Percentiles rank a stretch among this genome's conserved stretches.
These are phyloP conservation scores for Paraphaeosphaeria sporulosa DNA, from an alignment of 2,329 filamentous ascomycete species.

Conservation along the genomic window DNA sequence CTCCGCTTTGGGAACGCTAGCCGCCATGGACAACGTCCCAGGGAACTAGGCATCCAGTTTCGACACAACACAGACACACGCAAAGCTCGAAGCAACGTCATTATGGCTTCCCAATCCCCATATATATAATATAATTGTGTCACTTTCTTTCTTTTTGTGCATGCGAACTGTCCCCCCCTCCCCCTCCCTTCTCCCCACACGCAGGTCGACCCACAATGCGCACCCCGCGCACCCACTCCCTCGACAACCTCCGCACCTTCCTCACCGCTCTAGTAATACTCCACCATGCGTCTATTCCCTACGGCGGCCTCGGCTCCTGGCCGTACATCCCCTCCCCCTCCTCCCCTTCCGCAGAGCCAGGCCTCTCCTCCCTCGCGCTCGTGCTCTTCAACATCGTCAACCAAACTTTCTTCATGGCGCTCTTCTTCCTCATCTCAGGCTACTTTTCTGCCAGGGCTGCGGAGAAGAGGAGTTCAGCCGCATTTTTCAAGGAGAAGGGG, in stretches of 20 bases:
- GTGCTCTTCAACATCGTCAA: constrained; percentile 25
- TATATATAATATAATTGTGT: too few species aligned
- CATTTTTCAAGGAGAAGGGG: constrained; percentile 21
- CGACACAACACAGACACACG: neutral
- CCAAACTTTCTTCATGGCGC: constrained; percentile 33
- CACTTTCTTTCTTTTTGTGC: too few species aligned
- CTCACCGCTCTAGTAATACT: constrained; percentile 30
- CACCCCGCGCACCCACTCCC: constrained; percentile 22
- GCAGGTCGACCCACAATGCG: neutral
- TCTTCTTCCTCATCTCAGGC: constrained; percentile 31
- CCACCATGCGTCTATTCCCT: constrained; percentile 28
- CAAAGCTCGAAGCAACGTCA: too few species aligned
- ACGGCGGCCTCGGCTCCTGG: constrained; percentile 28
- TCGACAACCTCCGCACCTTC: constrained; percentile 31
- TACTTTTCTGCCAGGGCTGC: constrained; percentile 26
- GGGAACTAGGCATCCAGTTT: neutral
- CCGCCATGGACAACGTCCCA: neutral
- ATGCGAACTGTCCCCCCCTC: too few species aligned
- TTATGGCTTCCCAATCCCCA: too few species aligned
- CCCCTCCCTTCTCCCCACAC: neutral
- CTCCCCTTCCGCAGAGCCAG: neutral
- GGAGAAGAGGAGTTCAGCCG: neutral
- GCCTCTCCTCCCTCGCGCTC: constrained; percentile 15
- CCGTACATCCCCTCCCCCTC: constrained; percentile 16
- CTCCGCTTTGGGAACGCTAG: constrained; percentile 1